Percentiles rank a stretch among this genome's conserved stretches.
Evolutionary conservation across 1,284 basidiomycete genomes (phyloP).

Genomic region (Neonothopanus nambi): DNA sequence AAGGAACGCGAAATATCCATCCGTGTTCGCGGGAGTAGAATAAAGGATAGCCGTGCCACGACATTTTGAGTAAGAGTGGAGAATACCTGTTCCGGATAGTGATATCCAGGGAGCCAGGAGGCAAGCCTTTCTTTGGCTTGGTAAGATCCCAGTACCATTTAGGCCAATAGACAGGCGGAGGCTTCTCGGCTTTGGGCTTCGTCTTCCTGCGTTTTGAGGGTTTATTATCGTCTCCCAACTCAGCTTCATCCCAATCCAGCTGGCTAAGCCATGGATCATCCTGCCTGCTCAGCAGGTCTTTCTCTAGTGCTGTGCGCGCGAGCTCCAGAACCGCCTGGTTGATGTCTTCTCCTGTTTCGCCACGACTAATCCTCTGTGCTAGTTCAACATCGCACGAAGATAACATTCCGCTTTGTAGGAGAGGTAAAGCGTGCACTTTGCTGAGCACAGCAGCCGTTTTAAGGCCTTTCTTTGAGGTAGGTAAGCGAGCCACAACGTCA

Average conservation of each 20-base stretch:
- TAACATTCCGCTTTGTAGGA: slow-evolving; percentile 30
- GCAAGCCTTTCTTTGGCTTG: slow-evolving; percentile 63
- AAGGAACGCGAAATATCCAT: slow-evolving; percentile 86
- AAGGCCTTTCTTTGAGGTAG: slow-evolving; percentile 26
- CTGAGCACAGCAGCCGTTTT: slow-evolving; percentile 33
- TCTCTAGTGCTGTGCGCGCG: slow-evolving; percentile 23
- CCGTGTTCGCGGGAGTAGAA: slow-evolving; percentile 88
- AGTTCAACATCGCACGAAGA: slow-evolving; percentile 29
- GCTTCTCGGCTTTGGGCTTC: slow-evolving; percentile 32
- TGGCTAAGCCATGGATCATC: slow-evolving; percentile 51
- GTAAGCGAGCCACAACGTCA: slow-evolving; percentile 20
- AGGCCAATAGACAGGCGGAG: slow-evolving; percentile 64
- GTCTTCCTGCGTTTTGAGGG: slow-evolving; percentile 26
- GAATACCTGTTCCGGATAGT: slow-evolving; percentile 85
- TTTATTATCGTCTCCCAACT: slow-evolving; percentile 14
- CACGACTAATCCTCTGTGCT: slow-evolving; percentile 30
- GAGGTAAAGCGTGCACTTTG: slow-evolving; percentile 31
- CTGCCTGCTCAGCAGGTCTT: slow-evolving; percentile 17
- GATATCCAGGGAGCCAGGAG: slow-evolving; percentile 77
- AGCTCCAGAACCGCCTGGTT: slow-evolving; percentile 24
- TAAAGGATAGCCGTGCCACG: slow-evolving; percentile 88
- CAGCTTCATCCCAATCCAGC: slow-evolving; percentile 49
- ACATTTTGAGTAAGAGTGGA: slow-evolving; percentile 84
- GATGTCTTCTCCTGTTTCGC: slow-evolving; percentile 23
- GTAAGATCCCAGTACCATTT: slow-evolving; percentile 97